A percentile compares a stretch with the other conserved stretches of the same genome.
Evolutionary conservation across 176 grass and related monocot genomes (phyloP).

Genomic region (Zizania latifolia): DNA sequence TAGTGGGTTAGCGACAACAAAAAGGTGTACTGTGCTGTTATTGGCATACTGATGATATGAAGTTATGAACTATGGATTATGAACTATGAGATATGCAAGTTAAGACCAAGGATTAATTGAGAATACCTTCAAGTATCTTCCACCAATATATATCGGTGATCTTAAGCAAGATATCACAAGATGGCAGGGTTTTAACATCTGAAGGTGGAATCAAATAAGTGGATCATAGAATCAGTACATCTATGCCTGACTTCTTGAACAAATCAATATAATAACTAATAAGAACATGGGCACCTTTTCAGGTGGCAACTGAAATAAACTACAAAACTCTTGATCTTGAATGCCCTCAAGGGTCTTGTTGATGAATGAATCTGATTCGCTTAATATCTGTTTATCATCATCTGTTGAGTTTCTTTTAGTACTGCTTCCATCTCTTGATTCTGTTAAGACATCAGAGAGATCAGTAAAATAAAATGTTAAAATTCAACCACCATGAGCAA

Average conservation of each 20-base stretch:
- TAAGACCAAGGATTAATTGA: not conserved
- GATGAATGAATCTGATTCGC: conserved; percentile 51
- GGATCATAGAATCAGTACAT: conserved; percentile 23
- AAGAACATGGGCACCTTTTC: conserved; percentile 45
- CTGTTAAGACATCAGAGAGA: conserved; percentile 29
- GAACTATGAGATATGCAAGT: not conserved
- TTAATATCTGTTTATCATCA: conserved; percentile 39
- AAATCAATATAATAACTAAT: not conserved
- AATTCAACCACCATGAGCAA: not conserved
- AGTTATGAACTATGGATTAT: too few relatives aligned
- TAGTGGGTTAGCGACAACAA: not conserved
- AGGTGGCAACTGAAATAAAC: conserved; percentile 55
- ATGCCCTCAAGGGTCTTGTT: conserved; percentile 61
- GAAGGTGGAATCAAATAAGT: conserved; percentile 21
- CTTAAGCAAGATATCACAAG: conserved; percentile 62
- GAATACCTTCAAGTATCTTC: conserved; percentile 89
- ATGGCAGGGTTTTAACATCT: conserved; percentile 60
- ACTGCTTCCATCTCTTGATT: conserved; percentile 30
- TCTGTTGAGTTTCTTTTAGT: conserved; percentile 35
- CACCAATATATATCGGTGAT: conserved; percentile 73
- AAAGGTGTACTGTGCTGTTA: not conserved
- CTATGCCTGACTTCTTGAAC: not conserved
- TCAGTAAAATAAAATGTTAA: not conserved
- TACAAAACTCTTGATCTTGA: conserved; percentile 59
- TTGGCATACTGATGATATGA: not conserved